These are phyloP conservation scores for Osmozyma mogii DNA, from an alignment of 805 yeast genomes.

Conservation along the genomic window DNA sequence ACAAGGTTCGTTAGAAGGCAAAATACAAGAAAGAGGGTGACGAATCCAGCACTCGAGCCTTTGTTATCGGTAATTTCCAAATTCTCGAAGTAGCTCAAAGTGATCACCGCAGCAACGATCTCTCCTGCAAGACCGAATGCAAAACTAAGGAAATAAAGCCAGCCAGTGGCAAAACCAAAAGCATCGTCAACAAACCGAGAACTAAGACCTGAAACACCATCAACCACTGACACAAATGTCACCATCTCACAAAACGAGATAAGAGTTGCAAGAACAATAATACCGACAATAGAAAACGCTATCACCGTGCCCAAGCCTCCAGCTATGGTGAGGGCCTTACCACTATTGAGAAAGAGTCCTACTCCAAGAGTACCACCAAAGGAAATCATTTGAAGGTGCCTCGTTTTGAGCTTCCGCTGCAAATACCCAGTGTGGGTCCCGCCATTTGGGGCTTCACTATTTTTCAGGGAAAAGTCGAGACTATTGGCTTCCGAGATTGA, in stretches of 20 bases:
- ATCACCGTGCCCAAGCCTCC: slow-evolving; percentile 73
- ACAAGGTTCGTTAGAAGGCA: slow-evolving; percentile 48
- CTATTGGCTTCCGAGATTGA: not conserved
- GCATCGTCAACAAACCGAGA: slow-evolving; percentile 73
- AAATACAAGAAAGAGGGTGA: slow-evolving; percentile 47
- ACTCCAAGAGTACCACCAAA: slow-evolving; percentile 77
- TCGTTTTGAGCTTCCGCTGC: slow-evolving; percentile 52
- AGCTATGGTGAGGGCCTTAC: slow-evolving; percentile 63
- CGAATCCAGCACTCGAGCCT: slow-evolving; percentile 50
- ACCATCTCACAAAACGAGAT: slow-evolving; percentile 76
- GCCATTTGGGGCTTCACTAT: too few relatives aligned
- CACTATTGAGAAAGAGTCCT: slow-evolving; percentile 61
- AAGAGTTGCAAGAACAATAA: slow-evolving; percentile 61
- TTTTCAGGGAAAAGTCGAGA: too few relatives aligned
- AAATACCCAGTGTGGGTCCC: slow-evolving; percentile 16
- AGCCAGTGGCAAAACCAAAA: slow-evolving; percentile 66
- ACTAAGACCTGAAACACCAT: slow-evolving; percentile 69
- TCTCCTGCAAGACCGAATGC: slow-evolving; percentile 72
- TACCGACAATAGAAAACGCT: slow-evolving; percentile 59
- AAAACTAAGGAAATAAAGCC: slow-evolving; percentile 68
- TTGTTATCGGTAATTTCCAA: slow-evolving; percentile 41
- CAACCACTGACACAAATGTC: slow-evolving; percentile 69
- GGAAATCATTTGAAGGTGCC: slow-evolving; percentile 73
- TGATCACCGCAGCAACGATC: slow-evolving; percentile 69
- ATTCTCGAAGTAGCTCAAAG: slow-evolving; percentile 59